Conservation (phyloP, 2,329 filamentous ascomycete genomes). For the Penicillium nordicum region DNA sequence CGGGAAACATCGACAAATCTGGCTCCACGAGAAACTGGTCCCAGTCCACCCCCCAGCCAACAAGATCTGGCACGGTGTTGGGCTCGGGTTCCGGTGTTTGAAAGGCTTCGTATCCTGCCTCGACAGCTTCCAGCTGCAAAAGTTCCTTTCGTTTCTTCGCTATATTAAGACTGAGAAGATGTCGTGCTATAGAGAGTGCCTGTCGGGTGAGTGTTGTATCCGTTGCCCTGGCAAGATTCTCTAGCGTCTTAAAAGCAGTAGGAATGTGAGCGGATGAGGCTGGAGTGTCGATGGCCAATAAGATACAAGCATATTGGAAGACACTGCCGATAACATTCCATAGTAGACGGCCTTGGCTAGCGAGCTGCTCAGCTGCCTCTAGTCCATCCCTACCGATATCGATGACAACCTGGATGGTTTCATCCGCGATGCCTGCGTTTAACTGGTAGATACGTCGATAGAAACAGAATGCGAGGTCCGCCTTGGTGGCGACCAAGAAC, state of each 20-base stretch:
- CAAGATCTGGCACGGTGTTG: conserved; percentile 17
- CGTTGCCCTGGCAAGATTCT: conserved; percentile 24
- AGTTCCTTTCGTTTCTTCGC: conserved; percentile 31
- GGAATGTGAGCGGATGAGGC: conserved; percentile 17
- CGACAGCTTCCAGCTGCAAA: conserved; percentile 28
- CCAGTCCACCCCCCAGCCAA: conserved; percentile 26
- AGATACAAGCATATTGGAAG: conserved; percentile 31
- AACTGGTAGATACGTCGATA: conserved; percentile 33
- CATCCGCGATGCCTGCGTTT: conserved; percentile 22
- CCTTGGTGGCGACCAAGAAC: conserved; percentile 30
- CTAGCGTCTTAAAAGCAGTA: conserved; percentile 25
- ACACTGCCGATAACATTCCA: conserved; percentile 35
- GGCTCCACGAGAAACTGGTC: conserved; percentile 33
- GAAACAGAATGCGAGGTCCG: conserved; percentile 32
- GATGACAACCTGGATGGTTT: conserved; percentile 23
- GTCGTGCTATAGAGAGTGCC: conserved; percentile 29
- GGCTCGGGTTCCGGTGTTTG: conserved; percentile 11
- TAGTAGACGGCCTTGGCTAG: conserved; percentile 24
- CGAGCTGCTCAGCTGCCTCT: conserved; percentile 23
- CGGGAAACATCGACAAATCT: conserved; percentile 26
- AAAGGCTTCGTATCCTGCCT: conserved; percentile 18
- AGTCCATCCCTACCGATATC: conserved; percentile 22
- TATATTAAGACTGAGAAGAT: conserved; percentile 27
- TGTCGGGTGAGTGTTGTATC: conserved; percentile 29
- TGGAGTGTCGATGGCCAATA: conserved; percentile 30